Evolutionary conservation across 495 filamentous ascomycete species (phyloP).

Genomic region (Podospora comata): DNA sequence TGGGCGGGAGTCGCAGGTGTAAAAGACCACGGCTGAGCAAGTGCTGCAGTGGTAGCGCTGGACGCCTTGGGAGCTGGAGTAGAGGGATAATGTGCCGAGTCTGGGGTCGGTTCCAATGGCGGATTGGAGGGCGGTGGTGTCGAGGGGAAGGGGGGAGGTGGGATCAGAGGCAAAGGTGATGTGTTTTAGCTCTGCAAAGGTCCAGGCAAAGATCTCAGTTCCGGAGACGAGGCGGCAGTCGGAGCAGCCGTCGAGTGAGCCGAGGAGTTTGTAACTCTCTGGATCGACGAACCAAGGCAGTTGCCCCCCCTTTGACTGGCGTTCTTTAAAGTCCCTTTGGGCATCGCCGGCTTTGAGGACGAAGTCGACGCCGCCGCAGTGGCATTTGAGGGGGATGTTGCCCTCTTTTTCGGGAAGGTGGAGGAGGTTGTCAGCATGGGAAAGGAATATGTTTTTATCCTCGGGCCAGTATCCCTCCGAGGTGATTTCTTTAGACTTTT

Average conservation of each 20-base stretch:
- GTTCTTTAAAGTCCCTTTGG: conserved; percentile 9
- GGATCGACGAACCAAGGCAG: conserved; percentile 43
- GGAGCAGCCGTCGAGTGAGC: conserved; percentile 47
- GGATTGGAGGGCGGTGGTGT: no score
- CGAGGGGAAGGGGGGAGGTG: no score
- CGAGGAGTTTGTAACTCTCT: conserved; percentile 41
- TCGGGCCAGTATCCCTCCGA: neutral
- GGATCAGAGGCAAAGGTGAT: conserved; percentile 19
- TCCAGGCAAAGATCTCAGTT: conserved; percentile 48
- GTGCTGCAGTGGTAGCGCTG: conserved; percentile 51
- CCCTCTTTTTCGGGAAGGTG: neutral
- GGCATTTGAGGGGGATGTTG: conserved; percentile 5
- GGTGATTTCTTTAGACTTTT: conserved; percentile 23
- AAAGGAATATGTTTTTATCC: neutral
- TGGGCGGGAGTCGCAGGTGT: conserved; percentile 39
- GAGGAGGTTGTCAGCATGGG: neutral
- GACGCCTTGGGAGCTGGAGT: conserved; percentile 43
- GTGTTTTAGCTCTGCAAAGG: conserved; percentile 28
- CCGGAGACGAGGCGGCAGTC: conserved; percentile 50
- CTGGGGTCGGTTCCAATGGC: conserved; percentile 26
- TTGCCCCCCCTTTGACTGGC: neutral
- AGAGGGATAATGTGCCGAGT: conserved; percentile 48
- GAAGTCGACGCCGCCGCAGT: conserved; percentile 44
- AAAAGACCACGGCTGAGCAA: conserved; percentile 55
- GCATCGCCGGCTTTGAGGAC: conserved; percentile 29